Percentiles rank a stretch among this genome's conserved stretches.
phyloP scores from a whole-genome alignment of 2,329 filamentous ascomycete genomes.

The Hypomyces perniciosus region DNA sequence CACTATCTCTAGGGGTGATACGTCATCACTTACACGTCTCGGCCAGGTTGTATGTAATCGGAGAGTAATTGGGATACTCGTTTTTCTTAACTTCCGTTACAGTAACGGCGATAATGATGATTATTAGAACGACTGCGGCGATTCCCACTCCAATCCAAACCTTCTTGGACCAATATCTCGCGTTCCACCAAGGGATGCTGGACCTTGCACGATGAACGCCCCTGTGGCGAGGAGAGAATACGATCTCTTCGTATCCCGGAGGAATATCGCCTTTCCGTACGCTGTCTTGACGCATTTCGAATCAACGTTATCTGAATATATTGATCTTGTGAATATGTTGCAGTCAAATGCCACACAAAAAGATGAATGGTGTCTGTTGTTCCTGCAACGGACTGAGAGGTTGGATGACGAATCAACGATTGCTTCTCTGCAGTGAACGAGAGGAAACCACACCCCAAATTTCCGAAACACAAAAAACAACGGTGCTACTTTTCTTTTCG shows the following conservation, averaged over 20 bases:
- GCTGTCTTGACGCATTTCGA: slow-evolving; percentile 3
- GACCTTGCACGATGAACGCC: slow-evolving; percentile 19
- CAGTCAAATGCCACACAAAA: too few species aligned
- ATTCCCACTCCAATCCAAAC: slow-evolving; percentile 37
- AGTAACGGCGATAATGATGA: slow-evolving; percentile 42
- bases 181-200: slow-evolving; percentile 38
- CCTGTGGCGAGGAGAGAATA: slow-evolving; percentile 16
- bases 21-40: slow-evolving; percentile 40
- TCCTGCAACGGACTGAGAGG: too few species aligned
- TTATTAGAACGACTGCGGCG: slow-evolving; percentile 29
- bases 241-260: slow-evolving; percentile 24
- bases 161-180: slow-evolving; percentile 47
- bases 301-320: not conserved
- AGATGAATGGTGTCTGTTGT: too few species aligned
- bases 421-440: too few species aligned
- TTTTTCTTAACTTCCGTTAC: slow-evolving; percentile 35
- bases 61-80: slow-evolving; percentile 43
- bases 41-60: slow-evolving; percentile 40
- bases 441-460: too few species aligned
- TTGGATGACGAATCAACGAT: not conserved
- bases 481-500: too few species aligned
- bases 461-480: too few species aligned
- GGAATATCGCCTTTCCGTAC: slow-evolving; percentile 21
- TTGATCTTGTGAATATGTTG: not conserved
- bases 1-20: not conserved